A percentile compares a stretch with the other conserved stretches of the same genome.
These are phyloP conservation scores for Yamadazyma atmosphaerica DNA, from an alignment of 1,139 yeast genomes.

Conservation along the genomic window DNA sequence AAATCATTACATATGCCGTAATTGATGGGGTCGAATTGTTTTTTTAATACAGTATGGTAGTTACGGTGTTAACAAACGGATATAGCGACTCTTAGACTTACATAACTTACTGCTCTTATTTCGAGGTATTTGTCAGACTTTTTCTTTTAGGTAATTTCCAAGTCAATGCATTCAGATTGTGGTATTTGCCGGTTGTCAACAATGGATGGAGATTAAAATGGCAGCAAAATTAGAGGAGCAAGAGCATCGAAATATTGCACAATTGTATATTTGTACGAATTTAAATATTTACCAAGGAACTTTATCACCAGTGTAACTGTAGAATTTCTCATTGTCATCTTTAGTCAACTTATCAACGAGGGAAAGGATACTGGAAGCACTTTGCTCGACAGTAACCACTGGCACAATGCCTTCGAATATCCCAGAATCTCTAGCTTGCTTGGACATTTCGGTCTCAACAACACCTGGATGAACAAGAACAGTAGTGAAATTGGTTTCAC, in stretches of 20 bases:
- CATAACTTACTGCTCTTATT: too few species aligned
- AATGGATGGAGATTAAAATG: too few species aligned
- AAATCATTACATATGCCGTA: too few species aligned
- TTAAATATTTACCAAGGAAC: neutral
- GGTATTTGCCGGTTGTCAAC: too few species aligned
- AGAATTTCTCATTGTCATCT: conserved; percentile 5
- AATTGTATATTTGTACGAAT: neutral
- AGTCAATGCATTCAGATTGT: too few species aligned
- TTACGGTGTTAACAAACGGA: too few species aligned
- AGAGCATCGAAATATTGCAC: neutral
- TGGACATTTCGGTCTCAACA: conserved; percentile 8
- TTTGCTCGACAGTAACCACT: conserved; percentile 1
- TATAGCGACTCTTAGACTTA: too few species aligned
- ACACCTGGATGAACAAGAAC: conserved; percentile 52
- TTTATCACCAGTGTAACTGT: conserved; percentile 3
- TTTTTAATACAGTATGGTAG: too few species aligned
- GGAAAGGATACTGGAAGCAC: conserved; percentile 1
- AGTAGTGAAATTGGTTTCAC: conserved; percentile 23
- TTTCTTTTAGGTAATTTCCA: too few species aligned
- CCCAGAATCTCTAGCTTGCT: neutral
- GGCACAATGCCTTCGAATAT: neutral
- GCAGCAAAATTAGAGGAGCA: too few species aligned
- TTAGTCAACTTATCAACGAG: conserved; percentile 4
- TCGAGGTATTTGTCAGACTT: too few species aligned
- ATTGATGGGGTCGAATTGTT: too few species aligned